A percentile compares a stretch with the other conserved stretches of the same genome.
Conservation (phyloP, 352 stramenopile species). For the Blastocystis sp. region DNA sequence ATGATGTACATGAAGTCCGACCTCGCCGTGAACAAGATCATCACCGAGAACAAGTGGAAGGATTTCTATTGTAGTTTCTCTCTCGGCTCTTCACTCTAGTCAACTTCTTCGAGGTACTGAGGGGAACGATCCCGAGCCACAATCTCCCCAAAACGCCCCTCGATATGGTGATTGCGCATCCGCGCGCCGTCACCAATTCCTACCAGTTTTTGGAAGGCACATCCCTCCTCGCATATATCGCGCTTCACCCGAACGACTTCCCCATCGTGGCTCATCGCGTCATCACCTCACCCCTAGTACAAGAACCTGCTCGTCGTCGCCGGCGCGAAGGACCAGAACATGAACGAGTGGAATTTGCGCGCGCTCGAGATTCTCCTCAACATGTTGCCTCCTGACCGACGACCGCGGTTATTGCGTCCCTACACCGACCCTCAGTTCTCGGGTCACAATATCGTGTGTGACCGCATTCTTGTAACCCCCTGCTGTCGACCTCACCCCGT, state of each 20-base stretch:
- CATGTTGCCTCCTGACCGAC: conserved; percentile 2
- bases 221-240: conserved; percentile 9
- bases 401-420: not conserved
- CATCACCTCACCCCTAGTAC: not conserved
- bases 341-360: conserved; percentile 8
- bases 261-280: not conserved
- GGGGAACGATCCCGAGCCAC: not conserved
- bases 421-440: conserved; percentile 28
- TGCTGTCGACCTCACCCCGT: not conserved
- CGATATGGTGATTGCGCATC: conserved; percentile 14
- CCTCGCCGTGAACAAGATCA: not conserved
- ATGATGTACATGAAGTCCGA: conserved; percentile 49
- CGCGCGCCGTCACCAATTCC: conserved; percentile 3
- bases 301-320: conserved; percentile 24
- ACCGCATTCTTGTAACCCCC: conserved; percentile 16
- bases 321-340: not conserved
- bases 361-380: not conserved
- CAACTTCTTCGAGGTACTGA: not conserved
- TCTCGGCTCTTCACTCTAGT: conserved; percentile 2
- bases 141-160: not conserved
- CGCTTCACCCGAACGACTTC: conserved; percentile 4
- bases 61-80: conserved; percentile 30
- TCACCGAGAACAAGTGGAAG: conserved; percentile 47
- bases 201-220: conserved; percentile 54
- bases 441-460: conserved; percentile 6